Conservation (phyloP, 2,329 filamentous ascomycete species). For the Didymella pomorum region DNA sequence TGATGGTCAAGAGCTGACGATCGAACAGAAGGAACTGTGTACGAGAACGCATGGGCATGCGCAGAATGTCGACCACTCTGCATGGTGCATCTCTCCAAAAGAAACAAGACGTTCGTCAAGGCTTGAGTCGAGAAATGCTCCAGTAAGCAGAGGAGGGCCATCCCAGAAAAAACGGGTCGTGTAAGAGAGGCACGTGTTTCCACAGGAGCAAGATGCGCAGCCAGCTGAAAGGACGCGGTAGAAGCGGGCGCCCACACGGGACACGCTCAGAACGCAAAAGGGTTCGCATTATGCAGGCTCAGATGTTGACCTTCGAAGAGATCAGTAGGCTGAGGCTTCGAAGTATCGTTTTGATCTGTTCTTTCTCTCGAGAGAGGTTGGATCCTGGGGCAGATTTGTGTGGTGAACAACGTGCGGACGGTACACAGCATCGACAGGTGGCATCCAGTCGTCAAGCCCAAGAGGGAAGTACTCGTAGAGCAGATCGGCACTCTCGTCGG, state of each 20-base stretch:
- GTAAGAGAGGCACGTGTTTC: not conserved
- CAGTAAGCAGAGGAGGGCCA: not conserved
- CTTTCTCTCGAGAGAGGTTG: constrained; percentile 55
- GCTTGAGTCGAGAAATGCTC: not conserved
- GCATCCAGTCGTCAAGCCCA: constrained; percentile 91
- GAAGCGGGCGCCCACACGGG: not conserved
- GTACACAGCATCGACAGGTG: constrained; percentile 88
- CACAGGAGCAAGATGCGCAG: not conserved
- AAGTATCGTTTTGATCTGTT: constrained; percentile 60
- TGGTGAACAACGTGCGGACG: constrained; percentile 94
- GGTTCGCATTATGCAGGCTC: not conserved
- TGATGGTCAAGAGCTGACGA: constrained; percentile 13
- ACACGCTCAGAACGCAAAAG: not conserved
- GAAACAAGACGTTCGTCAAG: not conserved
- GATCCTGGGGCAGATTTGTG: constrained; percentile 63
- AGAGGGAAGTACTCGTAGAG: constrained; percentile 96
- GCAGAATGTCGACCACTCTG: not conserved
- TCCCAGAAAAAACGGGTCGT: not conserved
- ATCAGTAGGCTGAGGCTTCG: constrained; percentile 46
- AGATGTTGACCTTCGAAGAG: not conserved
- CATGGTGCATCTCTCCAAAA: not conserved
- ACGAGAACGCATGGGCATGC: not conserved
- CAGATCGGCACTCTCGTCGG: constrained; percentile 79
- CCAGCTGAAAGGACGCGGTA: not conserved
- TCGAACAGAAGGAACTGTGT: constrained; percentile 7